Evolutionary conservation across 805 yeast species (phyloP), one percentile per base, ranked within the genome.

Genomic region (Gaillardinia entomophila): DNA sequence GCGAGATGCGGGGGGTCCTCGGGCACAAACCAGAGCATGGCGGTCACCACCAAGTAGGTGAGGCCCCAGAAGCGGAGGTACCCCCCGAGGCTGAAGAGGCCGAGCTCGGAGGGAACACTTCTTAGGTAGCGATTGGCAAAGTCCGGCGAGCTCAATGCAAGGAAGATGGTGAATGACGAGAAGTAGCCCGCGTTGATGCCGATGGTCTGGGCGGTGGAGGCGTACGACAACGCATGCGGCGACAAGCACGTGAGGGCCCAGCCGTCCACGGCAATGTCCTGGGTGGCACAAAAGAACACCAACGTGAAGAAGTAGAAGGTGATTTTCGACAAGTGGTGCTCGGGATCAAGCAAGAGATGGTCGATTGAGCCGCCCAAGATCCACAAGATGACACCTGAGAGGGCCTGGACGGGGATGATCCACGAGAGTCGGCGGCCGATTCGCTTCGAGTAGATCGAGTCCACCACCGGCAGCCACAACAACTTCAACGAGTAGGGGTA

Each of bases 181-280:
- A 92, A 92, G 53, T 90, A 92, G 15, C 98, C 98, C 3, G 90
- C 72, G 60, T 92, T 92, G 40, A 92, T 70, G 0, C 98, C 98
- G 28, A 92, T 77, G 0, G 98, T 92, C 59, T 92, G 98, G 0
- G 98, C 98, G 0, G 98, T 92, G 4, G 96, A 85, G 0, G 98
- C 97, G 62, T 78, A 92, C 12, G 94, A 79, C 40, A 92, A 66
- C 11, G 94, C 82, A 17, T 75, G 75, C 16, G 79, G 78, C 12
- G 89, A 77, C 32, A 92, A 66, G 25, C 90, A 77, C 1, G 96
- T 92, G 49, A 92, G 63, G 0, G 97, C 97, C 98, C 98, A 92
- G 8, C 98, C 97, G 61, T 92, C 98, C 15, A 92, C 98, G 0
- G 98, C 97, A 35, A 92, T 92, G 54, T 92, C 98, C 57, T 92